These are phyloP conservation scores for Aspergillus costaricaensis DNA, from an alignment of 2,329 filamentous ascomycete species.

Conservation along the genomic window DNA sequence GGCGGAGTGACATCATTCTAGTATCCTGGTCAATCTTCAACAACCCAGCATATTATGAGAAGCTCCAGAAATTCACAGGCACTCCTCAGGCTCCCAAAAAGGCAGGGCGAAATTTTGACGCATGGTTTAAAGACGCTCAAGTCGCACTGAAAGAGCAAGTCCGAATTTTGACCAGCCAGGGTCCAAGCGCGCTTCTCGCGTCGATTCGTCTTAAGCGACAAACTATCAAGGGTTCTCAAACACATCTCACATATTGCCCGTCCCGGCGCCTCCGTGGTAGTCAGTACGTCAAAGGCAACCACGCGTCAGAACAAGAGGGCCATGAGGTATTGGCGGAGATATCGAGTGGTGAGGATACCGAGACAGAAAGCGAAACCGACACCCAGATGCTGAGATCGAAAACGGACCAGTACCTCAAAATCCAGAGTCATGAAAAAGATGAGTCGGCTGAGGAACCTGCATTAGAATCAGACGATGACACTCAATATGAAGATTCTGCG, in stretches of 20 bases:
- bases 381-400: constrained; percentile 19
- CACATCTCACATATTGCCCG: constrained; percentile 42
- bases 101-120: constrained; percentile 52
- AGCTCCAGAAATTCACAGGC: constrained; percentile 54
- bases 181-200: constrained; percentile 36
- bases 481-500: constrained; percentile 14
- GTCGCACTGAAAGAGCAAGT: constrained; percentile 47
- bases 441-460: neutral
- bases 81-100: constrained; percentile 44
- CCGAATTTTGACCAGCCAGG: constrained; percentile 33
- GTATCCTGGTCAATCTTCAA: constrained; percentile 55
- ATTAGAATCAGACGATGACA: constrained; percentile 6
- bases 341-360: constrained; percentile 22
- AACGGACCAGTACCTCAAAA: constrained; percentile 15
- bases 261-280: constrained; percentile 35
- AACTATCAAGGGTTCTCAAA: constrained; percentile 38
- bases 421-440: neutral
- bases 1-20: constrained; percentile 57
- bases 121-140: constrained; percentile 55
- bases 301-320: constrained; percentile 2
- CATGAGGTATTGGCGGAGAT: constrained; percentile 16
- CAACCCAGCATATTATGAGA: constrained; percentile 50
- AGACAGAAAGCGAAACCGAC: constrained; percentile 12
- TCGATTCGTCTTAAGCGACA: constrained; percentile 29
- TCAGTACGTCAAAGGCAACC: constrained; percentile 25